Evolutionary conservation across 345 rosid species (phyloP).

Genomic region (Aquilaria yunnanensis): DNA sequence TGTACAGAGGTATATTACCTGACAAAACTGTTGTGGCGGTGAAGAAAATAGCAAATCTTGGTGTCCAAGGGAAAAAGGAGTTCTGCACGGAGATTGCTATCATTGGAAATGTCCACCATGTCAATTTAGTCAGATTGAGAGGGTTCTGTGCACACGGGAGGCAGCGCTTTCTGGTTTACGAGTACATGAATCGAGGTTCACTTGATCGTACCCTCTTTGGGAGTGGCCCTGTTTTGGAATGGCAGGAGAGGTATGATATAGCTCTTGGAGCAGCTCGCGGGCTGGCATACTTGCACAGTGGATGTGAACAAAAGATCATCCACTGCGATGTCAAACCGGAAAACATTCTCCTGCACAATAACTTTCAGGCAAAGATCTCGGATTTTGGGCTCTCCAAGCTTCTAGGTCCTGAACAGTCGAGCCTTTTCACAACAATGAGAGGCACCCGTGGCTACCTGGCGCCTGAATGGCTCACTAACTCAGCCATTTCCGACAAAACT

Average conservation of each 20-base stretch:
- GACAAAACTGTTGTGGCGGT: slow-evolving; percentile 54
- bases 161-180: slow-evolving; percentile 59
- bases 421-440: slow-evolving; percentile 72
- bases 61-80: slow-evolving; percentile 60
- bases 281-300: slow-evolving; percentile 65
- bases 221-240: slow-evolving; percentile 47
- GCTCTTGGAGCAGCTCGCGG: slow-evolving; percentile 79
- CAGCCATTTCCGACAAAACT: slow-evolving; percentile 72
- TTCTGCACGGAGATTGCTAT: slow-evolving; percentile 75
- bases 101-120: slow-evolving; percentile 71
- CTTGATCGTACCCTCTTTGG: slow-evolving; percentile 53
- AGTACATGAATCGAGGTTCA: slow-evolving; percentile 68
- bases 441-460: slow-evolving; percentile 88
- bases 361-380: slow-evolving; percentile 60
- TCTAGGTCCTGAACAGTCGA: slow-evolving; percentile 53
- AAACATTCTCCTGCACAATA: slow-evolving; percentile 60
- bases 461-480: slow-evolving; percentile 77
- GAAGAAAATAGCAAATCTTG: slow-evolving; percentile 58
- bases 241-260: slow-evolving; percentile 74
- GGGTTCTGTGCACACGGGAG: slow-evolving; percentile 74
- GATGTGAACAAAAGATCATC: slow-evolving; percentile 66
- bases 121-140: slow-evolving; percentile 66
- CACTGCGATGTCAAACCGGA: slow-evolving; percentile 76
- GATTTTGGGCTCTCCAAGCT: slow-evolving; percentile 79
- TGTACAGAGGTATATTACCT: slow-evolving; percentile 48